Percentiles rank a stretch among this genome's conserved stretches.
These are phyloP conservation scores for Ehretia macrophylla DNA, from an alignment of 257 asterid genomes.

Conservation along the genomic window DNA sequence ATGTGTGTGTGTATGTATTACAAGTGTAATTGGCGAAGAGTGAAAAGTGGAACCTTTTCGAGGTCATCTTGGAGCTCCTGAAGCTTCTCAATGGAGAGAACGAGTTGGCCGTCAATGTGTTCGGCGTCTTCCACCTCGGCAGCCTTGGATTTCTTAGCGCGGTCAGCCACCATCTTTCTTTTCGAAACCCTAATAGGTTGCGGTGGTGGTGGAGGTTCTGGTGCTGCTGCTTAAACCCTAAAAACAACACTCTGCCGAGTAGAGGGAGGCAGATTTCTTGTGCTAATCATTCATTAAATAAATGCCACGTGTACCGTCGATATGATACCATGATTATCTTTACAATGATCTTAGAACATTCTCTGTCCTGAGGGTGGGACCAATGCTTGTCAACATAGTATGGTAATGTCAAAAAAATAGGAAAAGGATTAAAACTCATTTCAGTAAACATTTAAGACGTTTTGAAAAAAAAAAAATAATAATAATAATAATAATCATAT, in stretches of 20 bases:
- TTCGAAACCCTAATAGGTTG: background rate
- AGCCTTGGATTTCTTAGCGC: constrained; percentile 37
- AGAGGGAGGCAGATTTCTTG: background rate
- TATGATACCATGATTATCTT: too few relatives aligned
- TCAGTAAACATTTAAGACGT: too few relatives aligned
- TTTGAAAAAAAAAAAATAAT: too few relatives aligned
- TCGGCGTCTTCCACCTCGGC: constrained; percentile 28
- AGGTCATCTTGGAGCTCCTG: constrained; percentile 46
- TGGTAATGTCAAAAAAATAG: too few relatives aligned
- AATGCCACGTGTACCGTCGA: background rate
- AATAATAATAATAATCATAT: too few relatives aligned
- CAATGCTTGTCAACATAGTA: too few relatives aligned
- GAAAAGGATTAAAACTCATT: too few relatives aligned
- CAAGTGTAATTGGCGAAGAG: too few relatives aligned
- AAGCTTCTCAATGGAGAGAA: constrained; percentile 37
- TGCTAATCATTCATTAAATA: background rate
- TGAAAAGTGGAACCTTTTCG: constrained; percentile 30
- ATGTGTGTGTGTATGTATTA: too few relatives aligned
- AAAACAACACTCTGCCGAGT: background rate
- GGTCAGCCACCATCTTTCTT: constrained; percentile 34
- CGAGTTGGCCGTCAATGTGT: constrained; percentile 19
- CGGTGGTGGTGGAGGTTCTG: background rate
- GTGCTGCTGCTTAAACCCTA: background rate
- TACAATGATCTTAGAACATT: too few relatives aligned
- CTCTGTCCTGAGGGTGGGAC: too few relatives aligned